A percentile compares a stretch with the other conserved stretches of the same genome.
These are phyloP conservation scores for Hygrophoropsis aurantiaca DNA, from an alignment of 768 basidiomycete species.

Conservation along the genomic window DNA sequence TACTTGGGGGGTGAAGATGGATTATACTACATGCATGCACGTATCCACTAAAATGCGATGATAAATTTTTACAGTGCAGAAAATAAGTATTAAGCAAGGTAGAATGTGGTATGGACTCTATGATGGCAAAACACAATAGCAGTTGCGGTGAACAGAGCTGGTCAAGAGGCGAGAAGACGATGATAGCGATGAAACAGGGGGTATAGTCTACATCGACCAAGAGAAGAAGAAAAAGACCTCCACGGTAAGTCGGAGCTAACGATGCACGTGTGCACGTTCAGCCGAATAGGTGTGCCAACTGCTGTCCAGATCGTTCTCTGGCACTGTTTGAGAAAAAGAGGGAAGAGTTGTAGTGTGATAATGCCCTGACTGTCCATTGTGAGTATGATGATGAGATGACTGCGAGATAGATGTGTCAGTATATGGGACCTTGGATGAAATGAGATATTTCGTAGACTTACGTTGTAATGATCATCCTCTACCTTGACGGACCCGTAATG, in stretches of 20 bases:
- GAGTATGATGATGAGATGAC: constrained; percentile 36
- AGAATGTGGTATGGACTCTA: constrained; percentile 30
- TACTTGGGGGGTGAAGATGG: constrained; percentile 20
- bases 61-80: constrained; percentile 34
- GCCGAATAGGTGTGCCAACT: constrained; percentile 58
- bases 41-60: constrained; percentile 36
- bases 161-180: constrained; percentile 17
- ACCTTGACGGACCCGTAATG: constrained; percentile 62
- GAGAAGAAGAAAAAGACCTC: neutral
- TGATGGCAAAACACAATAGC: constrained; percentile 13
- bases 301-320: constrained; percentile 46
- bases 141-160: constrained; percentile 13
- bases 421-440: neutral
- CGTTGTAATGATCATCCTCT: constrained; percentile 63
- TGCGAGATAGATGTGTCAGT: constrained; percentile 5
- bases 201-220: constrained; percentile 30
- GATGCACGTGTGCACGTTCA: constrained; percentile 52
- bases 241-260: constrained; percentile 32
- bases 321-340: constrained; percentile 44
- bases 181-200: constrained; percentile 33
- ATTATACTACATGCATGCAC: constrained; percentile 39
- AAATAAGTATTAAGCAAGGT: constrained; percentile 29
- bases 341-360: constrained; percentile 42
- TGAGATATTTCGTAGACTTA: constrained; percentile 28
- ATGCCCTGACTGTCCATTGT: constrained; percentile 35